Evolutionary conservation across 2,329 filamentous ascomycete species (phyloP), one percentile per base, ranked within the genome.

Genomic region (Hymenoscyphus fraxineus): DNA sequence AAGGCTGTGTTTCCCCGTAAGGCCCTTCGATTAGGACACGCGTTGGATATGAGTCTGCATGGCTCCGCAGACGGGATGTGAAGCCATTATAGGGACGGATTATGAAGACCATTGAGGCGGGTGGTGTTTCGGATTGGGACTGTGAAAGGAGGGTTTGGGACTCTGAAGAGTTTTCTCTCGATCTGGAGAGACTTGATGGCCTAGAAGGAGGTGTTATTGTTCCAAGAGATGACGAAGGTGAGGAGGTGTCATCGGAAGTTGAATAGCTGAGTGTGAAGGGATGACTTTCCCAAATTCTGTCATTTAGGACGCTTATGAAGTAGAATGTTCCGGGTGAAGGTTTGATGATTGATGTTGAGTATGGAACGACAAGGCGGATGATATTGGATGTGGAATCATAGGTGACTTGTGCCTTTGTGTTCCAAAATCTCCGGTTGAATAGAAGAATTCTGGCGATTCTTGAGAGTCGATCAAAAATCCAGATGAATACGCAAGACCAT

Each of bases 251-350:
- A 13, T 54, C 10, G 1, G 76, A 68, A 9, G 59, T 64, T 2
- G 54, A 58, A 32, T 72, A 73, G 0, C 79, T 79, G 12, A 82
- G 77, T 0, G 81, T 83, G 61, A 83, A 83, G 0, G 81, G 81
- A 47, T 83, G 81, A 64, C 79, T 81, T 65, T 83, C 80, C 81
- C 81, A 83, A 61, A 77, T 77, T 0, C 74, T 70, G 38, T 76
- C 76, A 59, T 78, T 74, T 4, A 82, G 75, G 6, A 80, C 72
- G 58, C 79, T 78, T 0, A 83, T 67, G 62, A 80, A 82, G 67
- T 80, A 82, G 67, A 77, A 81, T 0, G 78, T 81, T 0, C 81
- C 81, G 0, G 80, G 76, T 0, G 68, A 65, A 1, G 78, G 76
- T 7, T 70, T 72, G 59, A 79, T 80, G 1, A 76, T 57, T 38